These are phyloP conservation scores for Persicaria tinctoria DNA, from an alignment of 148 eudicot species.

Conservation along the genomic window DNA sequence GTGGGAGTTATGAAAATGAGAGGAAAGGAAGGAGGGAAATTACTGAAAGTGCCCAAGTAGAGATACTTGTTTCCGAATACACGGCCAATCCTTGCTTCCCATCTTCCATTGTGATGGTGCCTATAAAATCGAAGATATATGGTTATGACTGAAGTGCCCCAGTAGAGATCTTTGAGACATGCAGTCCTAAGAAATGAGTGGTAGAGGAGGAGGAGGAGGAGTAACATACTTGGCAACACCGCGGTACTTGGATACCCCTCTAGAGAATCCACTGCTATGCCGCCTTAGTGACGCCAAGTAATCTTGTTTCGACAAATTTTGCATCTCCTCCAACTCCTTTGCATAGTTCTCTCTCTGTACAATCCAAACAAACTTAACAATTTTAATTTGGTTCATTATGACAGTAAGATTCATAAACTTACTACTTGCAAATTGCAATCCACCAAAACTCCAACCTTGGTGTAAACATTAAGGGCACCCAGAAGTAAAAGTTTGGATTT, in stretches of 20 bases:
- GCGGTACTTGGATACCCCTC: constrained; percentile 91
- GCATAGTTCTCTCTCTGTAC: constrained; percentile 57
- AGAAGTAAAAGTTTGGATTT: neutral
- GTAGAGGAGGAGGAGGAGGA: neutral
- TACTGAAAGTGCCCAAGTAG: constrained; percentile 67
- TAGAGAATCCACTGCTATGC: constrained; percentile 79
- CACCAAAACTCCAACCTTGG: neutral
- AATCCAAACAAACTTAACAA: neutral
- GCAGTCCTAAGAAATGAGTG: neutral
- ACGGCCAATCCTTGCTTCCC: constrained; percentile 72
- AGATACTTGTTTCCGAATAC: constrained; percentile 62
- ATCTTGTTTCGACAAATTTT: constrained; percentile 63
- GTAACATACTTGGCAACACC: constrained; percentile 77
- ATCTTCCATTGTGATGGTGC: constrained; percentile 80
- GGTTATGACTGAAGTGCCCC: neutral
- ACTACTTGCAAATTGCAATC: neutral
- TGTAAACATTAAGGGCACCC: neutral
- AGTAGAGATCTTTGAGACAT: neutral
- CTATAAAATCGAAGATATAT: constrained; percentile 24
- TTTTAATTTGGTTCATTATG: neutral
- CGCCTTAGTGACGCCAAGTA: constrained; percentile 74
- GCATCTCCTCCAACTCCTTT: constrained; percentile 72
- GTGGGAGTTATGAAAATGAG: neutral
- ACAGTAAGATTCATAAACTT: neutral
- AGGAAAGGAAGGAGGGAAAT: constrained; percentile 9